Evolutionary conservation across 225 moss, liverwort and hornwort species (phyloP).

Genomic region (Antitrichia curtipendula): DNA sequence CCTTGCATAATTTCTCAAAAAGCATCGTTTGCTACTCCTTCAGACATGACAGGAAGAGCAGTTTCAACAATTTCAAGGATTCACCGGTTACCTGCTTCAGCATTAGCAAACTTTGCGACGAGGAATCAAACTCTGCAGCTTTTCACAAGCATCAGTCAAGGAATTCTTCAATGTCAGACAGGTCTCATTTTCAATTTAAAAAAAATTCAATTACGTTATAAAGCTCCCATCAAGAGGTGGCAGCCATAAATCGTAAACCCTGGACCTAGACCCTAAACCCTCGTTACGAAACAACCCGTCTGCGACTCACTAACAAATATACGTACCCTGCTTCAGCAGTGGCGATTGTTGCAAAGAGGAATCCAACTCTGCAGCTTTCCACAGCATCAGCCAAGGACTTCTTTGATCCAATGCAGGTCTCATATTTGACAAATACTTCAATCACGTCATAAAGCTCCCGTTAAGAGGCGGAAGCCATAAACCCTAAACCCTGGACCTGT

Average conservation of each 20-base stretch:
- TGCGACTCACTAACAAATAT: slow-evolving; percentile 20
- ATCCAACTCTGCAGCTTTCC: slow-evolving; percentile 32
- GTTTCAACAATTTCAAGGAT: slow-evolving; percentile 34
- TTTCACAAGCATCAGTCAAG: slow-evolving; percentile 17
- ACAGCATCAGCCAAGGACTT: slow-evolving; percentile 17
- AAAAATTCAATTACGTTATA: neutral
- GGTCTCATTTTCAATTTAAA: neutral
- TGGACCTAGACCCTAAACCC: neutral
- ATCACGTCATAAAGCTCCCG: neutral
- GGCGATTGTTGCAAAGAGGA: slow-evolving; percentile 28
- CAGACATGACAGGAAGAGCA: slow-evolving; percentile 19
- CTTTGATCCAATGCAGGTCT: neutral
- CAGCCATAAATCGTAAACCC: neutral
- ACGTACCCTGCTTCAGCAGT: slow-evolving; percentile 31
- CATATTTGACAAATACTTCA: neutral
- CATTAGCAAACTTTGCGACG: slow-evolving; percentile 11
- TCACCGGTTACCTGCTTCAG: slow-evolving; percentile 36
- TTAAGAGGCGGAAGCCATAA: neutral
- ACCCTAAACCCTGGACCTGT: neutral
- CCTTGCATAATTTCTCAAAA: neutral
- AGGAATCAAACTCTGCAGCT: slow-evolving; percentile 39
- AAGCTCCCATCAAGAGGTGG: neutral
- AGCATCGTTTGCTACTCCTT: slow-evolving; percentile 24
- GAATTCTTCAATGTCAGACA: neutral
- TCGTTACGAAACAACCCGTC: neutral